phyloP scores from a whole-genome alignment of 202 grass and related monocot genomes.

The Bolboschoenoplectus hybrid region DNA sequence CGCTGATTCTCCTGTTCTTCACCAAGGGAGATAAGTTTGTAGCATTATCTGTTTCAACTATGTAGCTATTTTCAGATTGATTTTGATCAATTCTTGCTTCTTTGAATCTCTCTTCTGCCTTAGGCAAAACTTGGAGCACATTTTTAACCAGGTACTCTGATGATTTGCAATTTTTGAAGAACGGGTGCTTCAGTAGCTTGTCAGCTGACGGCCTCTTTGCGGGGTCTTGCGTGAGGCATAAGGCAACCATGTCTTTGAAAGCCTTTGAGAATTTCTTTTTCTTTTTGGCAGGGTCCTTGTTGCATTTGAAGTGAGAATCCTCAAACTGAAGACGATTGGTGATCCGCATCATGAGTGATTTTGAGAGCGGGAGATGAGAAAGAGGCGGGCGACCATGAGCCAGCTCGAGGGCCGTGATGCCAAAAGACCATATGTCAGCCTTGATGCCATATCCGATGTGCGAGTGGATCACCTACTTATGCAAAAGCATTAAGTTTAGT shows the following conservation, averaged over 20 bases:
- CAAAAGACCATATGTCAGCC: slow-evolving; percentile 95
- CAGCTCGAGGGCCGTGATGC: slow-evolving; percentile 89
- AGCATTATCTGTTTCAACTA: slow-evolving; percentile 12
- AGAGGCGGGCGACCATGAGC: slow-evolving; percentile 84
- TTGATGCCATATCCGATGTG: slow-evolving; percentile 89
- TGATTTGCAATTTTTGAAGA: slow-evolving; percentile 78
- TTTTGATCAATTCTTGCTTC: slow-evolving; percentile 29
- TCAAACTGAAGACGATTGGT: slow-evolving; percentile 71
- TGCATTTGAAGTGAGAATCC: slow-evolving; percentile 39
- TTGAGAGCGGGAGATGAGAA: slow-evolving; percentile 79
- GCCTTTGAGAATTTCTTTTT: slow-evolving; percentile 82
- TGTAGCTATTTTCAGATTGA: neutral
- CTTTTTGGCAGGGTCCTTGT: slow-evolving; percentile 21
- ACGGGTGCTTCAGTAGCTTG: slow-evolving; percentile 76
- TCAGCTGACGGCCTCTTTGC: slow-evolving; percentile 72
- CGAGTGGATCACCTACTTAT: slow-evolving; percentile 72
- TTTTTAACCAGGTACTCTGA: slow-evolving; percentile 63
- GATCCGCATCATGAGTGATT: slow-evolving; percentile 76
- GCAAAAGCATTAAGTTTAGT: neutral
- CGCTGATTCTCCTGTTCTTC: slow-evolving; percentile 65
- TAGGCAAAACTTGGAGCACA: slow-evolving; percentile 60
- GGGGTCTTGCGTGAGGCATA: slow-evolving; percentile 74
- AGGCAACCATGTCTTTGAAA: slow-evolving; percentile 87
- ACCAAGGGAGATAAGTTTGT: slow-evolving; percentile 19
- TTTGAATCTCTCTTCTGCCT: slow-evolving; percentile 58